These are phyloP conservation scores for Triadica sebifera DNA, from an alignment of 345 rosid species.

Conservation along the genomic window DNA sequence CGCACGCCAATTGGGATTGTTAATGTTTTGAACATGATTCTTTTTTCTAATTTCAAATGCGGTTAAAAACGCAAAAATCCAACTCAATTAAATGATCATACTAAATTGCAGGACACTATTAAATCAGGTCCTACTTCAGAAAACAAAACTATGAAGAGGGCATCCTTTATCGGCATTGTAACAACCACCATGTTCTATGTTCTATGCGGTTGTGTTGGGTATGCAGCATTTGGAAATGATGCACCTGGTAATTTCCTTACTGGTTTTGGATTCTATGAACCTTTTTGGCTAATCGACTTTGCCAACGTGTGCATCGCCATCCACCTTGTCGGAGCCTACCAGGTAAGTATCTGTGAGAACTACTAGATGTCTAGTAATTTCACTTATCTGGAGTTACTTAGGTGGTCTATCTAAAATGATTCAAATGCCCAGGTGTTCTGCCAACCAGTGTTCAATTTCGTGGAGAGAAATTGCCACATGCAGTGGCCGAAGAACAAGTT, in stretches of 20 bases:
- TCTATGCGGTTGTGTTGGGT: conserved; percentile 73
- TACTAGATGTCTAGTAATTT: too few species aligned
- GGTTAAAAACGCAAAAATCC: too few species aligned
- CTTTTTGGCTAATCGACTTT: conserved; percentile 77
- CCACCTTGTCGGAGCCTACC: conserved; percentile 85
- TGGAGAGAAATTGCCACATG: conserved; percentile 46
- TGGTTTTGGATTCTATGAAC: conserved; percentile 84
- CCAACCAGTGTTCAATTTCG: conserved; percentile 65
- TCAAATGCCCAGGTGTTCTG: conserved; percentile 50
- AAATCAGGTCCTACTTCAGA: conserved; percentile 28
- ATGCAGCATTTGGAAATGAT: conserved; percentile 78
- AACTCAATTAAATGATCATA: neutral
- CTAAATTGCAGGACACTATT: conserved; percentile 27
- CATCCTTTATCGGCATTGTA: conserved; percentile 36
- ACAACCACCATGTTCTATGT: conserved; percentile 67
- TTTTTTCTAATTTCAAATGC: neutral
- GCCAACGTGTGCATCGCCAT: conserved; percentile 81
- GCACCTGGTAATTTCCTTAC: conserved; percentile 92
- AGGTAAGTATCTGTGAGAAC: conserved; percentile 38
- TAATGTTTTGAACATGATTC: neutral
- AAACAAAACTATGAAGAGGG: conserved; percentile 28
- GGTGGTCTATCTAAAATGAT: neutral
- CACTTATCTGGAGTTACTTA: neutral
- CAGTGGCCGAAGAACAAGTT: conserved; percentile 64
- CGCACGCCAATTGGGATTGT: neutral